Evolutionary conservation across 1,284 basidiomycete genomes (phyloP).

Genomic region (Tilletia indica): DNA sequence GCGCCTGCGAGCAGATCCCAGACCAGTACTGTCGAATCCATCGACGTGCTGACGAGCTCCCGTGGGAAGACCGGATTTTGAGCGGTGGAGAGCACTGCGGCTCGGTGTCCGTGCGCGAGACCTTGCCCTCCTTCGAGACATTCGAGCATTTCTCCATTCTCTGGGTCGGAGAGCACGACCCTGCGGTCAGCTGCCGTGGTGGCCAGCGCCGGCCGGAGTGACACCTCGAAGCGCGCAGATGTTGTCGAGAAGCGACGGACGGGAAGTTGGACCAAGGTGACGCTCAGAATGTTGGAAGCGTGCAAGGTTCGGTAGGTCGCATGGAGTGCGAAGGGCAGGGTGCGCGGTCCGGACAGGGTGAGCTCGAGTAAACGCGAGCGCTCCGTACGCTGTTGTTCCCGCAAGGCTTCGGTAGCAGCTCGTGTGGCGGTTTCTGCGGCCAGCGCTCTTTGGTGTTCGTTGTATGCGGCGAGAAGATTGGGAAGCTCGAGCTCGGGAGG

Average conservation of each 20-base stretch:
- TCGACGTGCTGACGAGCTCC: constrained; percentile 32
- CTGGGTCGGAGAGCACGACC: constrained; percentile 38
- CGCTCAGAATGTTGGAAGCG: constrained; percentile 45
- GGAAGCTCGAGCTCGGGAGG: constrained; percentile 4
- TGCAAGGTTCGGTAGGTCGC: constrained; percentile 38
- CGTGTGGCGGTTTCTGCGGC: background rate
- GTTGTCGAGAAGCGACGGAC: constrained; percentile 28
- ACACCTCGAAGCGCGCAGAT: constrained; percentile 21
- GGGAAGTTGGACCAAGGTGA: constrained; percentile 28
- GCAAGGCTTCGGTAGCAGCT: background rate
- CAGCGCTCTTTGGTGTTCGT: background rate
- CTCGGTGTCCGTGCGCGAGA: constrained; percentile 31
- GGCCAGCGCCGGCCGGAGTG: constrained; percentile 25
- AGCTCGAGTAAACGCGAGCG: constrained; percentile 28
- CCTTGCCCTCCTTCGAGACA: constrained; percentile 29
- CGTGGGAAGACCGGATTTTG: constrained; percentile 37
- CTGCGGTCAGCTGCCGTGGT: constrained; percentile 41
- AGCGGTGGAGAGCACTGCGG: constrained; percentile 40
- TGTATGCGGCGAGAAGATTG: constrained; percentile 5
- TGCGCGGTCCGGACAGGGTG: constrained; percentile 24
- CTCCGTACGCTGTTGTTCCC: background rate
- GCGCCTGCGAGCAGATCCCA: constrained; percentile 5
- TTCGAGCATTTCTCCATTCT: constrained; percentile 39
- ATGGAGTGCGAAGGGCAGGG: constrained; percentile 25
- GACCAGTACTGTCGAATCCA: constrained; percentile 5